A percentile compares a stretch with the other conserved stretches of the same genome.
These are phyloP conservation scores for Annulohypoxylon maeteangense DNA, from an alignment of 495 filamentous ascomycete genomes.

Conservation along the genomic window DNA sequence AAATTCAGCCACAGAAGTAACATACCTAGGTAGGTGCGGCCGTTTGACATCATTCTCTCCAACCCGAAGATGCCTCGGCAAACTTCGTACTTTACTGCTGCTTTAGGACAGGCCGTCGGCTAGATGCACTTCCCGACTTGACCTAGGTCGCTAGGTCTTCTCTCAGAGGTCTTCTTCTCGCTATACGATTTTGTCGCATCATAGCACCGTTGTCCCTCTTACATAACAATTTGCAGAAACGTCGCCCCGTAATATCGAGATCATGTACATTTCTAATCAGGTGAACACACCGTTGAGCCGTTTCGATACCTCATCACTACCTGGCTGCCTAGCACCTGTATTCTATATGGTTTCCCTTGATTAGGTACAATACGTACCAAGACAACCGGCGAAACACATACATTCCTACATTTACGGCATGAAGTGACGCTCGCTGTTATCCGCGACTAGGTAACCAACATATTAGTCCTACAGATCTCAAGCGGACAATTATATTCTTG, in stretches of 20 bases:
- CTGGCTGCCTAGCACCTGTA: neutral
- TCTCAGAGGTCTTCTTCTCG: neutral
- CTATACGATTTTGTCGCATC: neutral
- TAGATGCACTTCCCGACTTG: constrained; percentile 11
- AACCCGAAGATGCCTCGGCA: constrained; percentile 22
- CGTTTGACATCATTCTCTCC: neutral
- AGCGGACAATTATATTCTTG: neutral
- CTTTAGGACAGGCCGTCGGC: constrained; percentile 24
- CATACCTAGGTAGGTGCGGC: too few relatives aligned
- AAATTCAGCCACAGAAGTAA: constrained; percentile 1
- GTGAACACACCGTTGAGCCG: neutral
- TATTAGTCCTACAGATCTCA: neutral
- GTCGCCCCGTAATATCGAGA: neutral
- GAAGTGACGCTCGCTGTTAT: constrained; percentile 5
- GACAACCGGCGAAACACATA: constrained; percentile 5
- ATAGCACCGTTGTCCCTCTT: neutral
- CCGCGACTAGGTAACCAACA: neutral
- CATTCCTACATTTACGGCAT: constrained; percentile 8
- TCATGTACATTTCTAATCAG: neutral
- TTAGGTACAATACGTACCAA: neutral
- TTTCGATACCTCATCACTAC: neutral
- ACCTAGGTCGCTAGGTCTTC: neutral
- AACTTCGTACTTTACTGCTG: constrained; percentile 7
- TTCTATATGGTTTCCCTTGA: constrained; percentile 6
- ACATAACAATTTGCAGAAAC: neutral